Base-by-base conservation (phyloP, 805 yeast genomes). In the Blastobotrys peoriensis region DNA sequence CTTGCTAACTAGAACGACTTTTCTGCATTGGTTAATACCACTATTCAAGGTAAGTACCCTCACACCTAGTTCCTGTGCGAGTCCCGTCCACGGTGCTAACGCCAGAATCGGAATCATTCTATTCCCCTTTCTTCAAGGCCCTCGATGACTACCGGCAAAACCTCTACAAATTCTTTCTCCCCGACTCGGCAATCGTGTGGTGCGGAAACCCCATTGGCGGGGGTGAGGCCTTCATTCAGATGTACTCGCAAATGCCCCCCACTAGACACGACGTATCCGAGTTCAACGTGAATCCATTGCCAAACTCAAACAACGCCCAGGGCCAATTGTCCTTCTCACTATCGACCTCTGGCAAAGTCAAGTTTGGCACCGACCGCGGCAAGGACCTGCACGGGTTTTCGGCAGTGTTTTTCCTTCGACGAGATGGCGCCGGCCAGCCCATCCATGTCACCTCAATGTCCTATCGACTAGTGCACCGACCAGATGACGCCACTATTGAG, bases 121-220 rank as follows among this genome's bases (percentile, higher is more conserved):
- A 53, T 25, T 33, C 43, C 25, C 54, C 52, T 27, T 64, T 68
- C 40, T 62, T 67, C 57, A 41, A 46, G 30, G 60, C 63, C 10
- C 49, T 66, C 36, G 72, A 68, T 49, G 22, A 36, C 9, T 54
- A 57, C 28, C 50, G 60, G 23, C 46, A 54, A 4, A 59, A 57
- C 18, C 50, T 61, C n/a, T 46, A 58, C 8, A 37, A 42, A 13
- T 44, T 52, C 34, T 45, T 59, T 22, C 44, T 45, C 10, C 61
- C 64, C 5, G 53, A 54, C 15, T 62, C 70, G 2, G 62, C 67
- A 9, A 59, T 68, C 21, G 66, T 68, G 13, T 68, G 68, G 65
- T 65, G 68, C 49, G 73, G 73, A 19, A 62, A 62, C 25, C 72
- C 73, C 33, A 47, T 68, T 17, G 62, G 55, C 8, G 73, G 73